Base-by-base conservation (phyloP, 1,284 basidiomycete species). In the Fomitopsis betulina region DNA sequence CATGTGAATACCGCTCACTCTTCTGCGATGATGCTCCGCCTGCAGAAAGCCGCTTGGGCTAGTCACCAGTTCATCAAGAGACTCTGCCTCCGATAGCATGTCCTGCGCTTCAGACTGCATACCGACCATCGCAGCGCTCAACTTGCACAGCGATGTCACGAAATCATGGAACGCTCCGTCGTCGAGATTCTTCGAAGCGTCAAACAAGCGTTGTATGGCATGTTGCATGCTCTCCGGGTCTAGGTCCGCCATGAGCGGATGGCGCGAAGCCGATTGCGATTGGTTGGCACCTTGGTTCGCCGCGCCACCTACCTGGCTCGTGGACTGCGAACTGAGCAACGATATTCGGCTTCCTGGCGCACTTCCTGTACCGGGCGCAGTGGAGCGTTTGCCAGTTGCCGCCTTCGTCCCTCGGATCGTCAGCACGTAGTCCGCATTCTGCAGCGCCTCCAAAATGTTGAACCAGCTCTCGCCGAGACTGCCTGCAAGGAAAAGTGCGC, bases 351-450 rank as follows among this genome's bases (percentile, higher is more conserved):
- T 69, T 2, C 72, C 60, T 3, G 72, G 66, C 0, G 68, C 57
- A 17, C 70, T 67, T 17, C 66, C 69, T 19, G 70, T 62, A 2
- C 69, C 65, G 3, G 70, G 71, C 17, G 68, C 75, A n/a, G 73
- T 73, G 54, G 74, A 77, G 13, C 68, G 63, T 58, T 76, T 76
- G 50, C 67, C 70, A 43, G 70, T 67, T 1, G 65, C 62, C 23
- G 66, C 45, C 33, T 64, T 61, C 9, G 69, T 68, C 12, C 78
- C 83, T 64, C 84, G 87, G 53, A 83, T 76, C 2, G 84, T 83
- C 30, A 97, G 77, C 17, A 97, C 91, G 67, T 93, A 94, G 64
- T 96, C 94, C 6, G 94, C 94, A 65, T 95, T 96, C 73, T 97
- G 94, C 38, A 97, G 74, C 1, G 89, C 86, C 68, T 97, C 94